A percentile compares a stretch with the other conserved stretches of the same genome.
Conservation (phyloP, 2,329 filamentous ascomycete genomes). For the Calycina marina region DNA sequence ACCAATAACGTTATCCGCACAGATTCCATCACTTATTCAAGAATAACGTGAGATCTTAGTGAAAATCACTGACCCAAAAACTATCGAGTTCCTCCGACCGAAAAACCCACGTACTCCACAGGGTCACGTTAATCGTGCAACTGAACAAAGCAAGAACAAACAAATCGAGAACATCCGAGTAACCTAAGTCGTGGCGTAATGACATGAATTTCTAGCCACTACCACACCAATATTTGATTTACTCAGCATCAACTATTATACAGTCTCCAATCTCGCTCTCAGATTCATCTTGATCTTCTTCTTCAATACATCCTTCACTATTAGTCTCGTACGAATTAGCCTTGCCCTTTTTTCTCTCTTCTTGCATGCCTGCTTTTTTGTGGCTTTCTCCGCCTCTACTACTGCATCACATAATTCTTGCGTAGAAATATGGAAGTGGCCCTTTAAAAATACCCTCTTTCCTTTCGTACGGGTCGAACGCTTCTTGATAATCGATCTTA, state of each 20-base stretch:
- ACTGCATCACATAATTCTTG: no score
- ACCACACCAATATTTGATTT: no score
- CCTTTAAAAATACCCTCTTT: no score
- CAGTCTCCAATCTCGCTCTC: no score
- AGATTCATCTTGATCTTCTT: no score
- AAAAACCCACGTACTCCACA: slow-evolving; percentile 10
- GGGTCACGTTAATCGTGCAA: slow-evolving; percentile 10
- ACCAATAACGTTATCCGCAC: slow-evolving; percentile 7
- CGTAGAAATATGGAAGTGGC: no score
- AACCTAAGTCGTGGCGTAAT: no score
- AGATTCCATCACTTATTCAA: slow-evolving; percentile 8
- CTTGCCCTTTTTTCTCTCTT: slow-evolving; percentile 1
- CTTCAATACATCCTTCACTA: background rate
- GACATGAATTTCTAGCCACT: no score
- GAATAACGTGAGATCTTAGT: slow-evolving; percentile 12
- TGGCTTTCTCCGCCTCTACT: no score
- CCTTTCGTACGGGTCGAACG: slow-evolving; percentile 1
- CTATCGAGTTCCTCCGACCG: slow-evolving; percentile 9
- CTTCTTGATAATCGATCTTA: slow-evolving; percentile 4
- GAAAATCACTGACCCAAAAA: slow-evolving; percentile 9
- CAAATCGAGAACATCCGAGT: slow-evolving; percentile 5
- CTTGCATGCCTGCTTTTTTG: slow-evolving; percentile 1
- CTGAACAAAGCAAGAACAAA: slow-evolving; percentile 14
- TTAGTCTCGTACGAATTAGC: background rate
- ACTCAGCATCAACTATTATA: no score